phyloP scores from a whole-genome alignment of 75 land plant species.

The Pinus taeda region DNA sequence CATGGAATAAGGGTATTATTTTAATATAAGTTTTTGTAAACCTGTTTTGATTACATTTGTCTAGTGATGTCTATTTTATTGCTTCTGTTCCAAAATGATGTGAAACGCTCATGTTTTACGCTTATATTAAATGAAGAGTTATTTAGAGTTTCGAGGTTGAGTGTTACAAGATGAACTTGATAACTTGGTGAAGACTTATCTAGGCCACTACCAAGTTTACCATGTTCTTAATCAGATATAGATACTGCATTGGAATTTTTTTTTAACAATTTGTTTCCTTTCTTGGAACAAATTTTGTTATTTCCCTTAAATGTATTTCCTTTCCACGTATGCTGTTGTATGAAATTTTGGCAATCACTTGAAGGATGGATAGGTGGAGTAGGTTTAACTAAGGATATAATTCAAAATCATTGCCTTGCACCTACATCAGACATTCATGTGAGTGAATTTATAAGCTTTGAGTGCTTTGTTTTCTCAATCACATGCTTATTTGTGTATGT shows the following conservation, averaged over 20 bases:
- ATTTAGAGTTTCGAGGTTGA: slow-evolving; percentile 3
- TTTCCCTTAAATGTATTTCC: neutral
- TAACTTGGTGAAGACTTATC: slow-evolving; percentile 40
- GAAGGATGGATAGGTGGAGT: slow-evolving; percentile 87
- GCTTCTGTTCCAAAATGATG: neutral
- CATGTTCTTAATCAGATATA: slow-evolving; percentile 83
- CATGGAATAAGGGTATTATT: no score
- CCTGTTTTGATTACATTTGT: neutral
- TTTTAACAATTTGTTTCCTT: no score
- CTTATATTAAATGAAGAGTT: neutral
- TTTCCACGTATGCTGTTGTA: neutral
- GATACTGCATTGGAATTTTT: no score
- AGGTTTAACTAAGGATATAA: slow-evolving; percentile 89
- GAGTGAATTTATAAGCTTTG: no score
- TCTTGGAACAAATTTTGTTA: no score
- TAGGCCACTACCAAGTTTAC: slow-evolving; percentile 64
- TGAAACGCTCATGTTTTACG: neutral
- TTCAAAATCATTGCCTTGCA: slow-evolving; percentile 75
- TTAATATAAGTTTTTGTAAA: no score
- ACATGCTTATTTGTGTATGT: no score
- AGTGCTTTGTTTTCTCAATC: no score
- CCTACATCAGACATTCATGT: slow-evolving; percentile 35
- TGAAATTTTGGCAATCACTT: slow-evolving; percentile 58
- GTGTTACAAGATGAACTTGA: slow-evolving; percentile 81
- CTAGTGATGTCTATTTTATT: neutral